phyloP scores from a whole-genome alignment of 2,329 filamentous ascomycete genomes.

The Colletotrichum cuscutae region DNA sequence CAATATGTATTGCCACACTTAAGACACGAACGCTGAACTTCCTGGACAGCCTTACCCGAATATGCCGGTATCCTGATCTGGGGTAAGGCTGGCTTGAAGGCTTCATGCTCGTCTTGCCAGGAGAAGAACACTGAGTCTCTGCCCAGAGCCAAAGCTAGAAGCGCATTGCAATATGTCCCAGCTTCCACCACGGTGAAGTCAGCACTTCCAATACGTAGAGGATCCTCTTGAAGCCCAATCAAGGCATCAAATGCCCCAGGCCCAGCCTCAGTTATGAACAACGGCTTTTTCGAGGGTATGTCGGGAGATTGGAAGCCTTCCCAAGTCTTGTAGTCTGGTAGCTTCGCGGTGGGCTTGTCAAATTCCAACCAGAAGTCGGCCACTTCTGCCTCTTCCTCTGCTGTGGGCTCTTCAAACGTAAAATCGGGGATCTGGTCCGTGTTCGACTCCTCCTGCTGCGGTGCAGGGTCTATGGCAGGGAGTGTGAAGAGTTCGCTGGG shows the following conservation, averaged over 20 bases:
- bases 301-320: conserved; percentile 67
- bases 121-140: conserved; percentile 77
- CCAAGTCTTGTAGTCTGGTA: conserved; percentile 72
- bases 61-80: conserved; percentile 66
- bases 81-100: conserved; percentile 61
- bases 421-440: background rate
- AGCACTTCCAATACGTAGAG: conserved; percentile 49
- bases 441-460: conserved; percentile 36
- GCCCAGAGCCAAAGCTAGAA: conserved; percentile 75
- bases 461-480: conserved; percentile 37
- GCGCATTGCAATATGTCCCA: conserved; percentile 62
- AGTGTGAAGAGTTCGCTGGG: conserved; percentile 56
- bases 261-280: conserved; percentile 77
- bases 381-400: background rate
- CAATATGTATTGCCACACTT: conserved; percentile 59
- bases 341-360: conserved; percentile 43
- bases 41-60: conserved; percentile 59
- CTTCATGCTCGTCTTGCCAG: conserved; percentile 63
- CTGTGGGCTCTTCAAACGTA: conserved; percentile 39
- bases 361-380: conserved; percentile 60
- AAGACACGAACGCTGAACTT: conserved; percentile 58
- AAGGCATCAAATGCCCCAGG: conserved; percentile 73
- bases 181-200: conserved; percentile 57
- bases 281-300: conserved; percentile 51
- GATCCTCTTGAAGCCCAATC: conserved; percentile 54